phyloP scores from a whole-genome alignment of 441 rosid genomes.

The Erodium moschatum region DNA sequence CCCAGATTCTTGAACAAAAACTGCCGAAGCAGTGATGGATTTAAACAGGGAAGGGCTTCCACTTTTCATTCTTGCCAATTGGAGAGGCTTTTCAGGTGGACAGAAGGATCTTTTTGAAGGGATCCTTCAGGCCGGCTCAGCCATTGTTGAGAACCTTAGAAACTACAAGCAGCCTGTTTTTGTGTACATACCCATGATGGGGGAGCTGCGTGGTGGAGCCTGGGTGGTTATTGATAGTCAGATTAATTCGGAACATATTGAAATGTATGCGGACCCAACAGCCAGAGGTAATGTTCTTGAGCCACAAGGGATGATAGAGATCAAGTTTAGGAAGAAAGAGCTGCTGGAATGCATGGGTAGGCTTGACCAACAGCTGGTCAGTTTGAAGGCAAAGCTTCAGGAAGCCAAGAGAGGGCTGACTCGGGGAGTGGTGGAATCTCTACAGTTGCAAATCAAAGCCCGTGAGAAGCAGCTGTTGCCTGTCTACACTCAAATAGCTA shows the following conservation, averaged over 20 bases:
- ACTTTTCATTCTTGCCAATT: conserved; percentile 90
- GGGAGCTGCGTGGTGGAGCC: conserved; percentile 99
- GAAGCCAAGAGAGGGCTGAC: conserved; percentile 50
- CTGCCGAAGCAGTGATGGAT: conserved; percentile 95
- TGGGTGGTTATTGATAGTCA: conserved; percentile 98
- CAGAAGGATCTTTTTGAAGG: conserved; percentile 99
- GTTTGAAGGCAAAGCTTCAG: conserved; percentile 54
- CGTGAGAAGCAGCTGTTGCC: conserved; percentile 92
- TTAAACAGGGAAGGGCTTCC: conserved; percentile 96
- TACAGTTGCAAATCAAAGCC: conserved; percentile 61
- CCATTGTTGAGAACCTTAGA: conserved; percentile 94
- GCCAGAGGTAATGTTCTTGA: conserved; percentile 97
- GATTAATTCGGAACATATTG: conserved; percentile 88
- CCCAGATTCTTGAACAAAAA: conserved; percentile 95
- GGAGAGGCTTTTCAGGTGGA: conserved; percentile 99
- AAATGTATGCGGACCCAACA: conserved; percentile 95
- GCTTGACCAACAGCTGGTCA: conserved; percentile 68
- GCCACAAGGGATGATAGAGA: conserved; percentile 97
- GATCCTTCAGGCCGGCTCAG: conserved; percentile 97
- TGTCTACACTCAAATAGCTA: conserved; percentile 80
- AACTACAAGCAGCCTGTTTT: conserved; percentile 95
- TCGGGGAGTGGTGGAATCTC: conserved; percentile 37
- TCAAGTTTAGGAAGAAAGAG: conserved; percentile 88
- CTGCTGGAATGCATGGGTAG: conserved; percentile 95
- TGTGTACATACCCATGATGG: conserved; percentile 97